Percentiles rank a stretch among this genome's conserved stretches.
These are phyloP conservation scores for Atkinsonella texensis DNA, from an alignment of 2,329 filamentous ascomycete species.

Conservation along the genomic window DNA sequence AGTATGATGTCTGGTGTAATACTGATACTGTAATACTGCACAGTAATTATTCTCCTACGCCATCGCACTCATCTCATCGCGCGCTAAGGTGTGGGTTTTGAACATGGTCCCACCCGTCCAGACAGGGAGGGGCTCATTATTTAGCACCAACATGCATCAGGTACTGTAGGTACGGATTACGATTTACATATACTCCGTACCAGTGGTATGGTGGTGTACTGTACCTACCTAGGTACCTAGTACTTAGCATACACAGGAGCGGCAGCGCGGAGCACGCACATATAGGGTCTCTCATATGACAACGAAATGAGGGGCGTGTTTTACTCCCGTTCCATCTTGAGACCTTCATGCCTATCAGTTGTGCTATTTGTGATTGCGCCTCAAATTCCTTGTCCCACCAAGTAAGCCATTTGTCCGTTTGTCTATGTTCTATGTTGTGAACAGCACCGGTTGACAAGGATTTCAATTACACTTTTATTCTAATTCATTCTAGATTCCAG, in stretches of 20 bases:
- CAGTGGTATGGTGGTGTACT: too few species aligned
- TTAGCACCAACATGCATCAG: too few species aligned
- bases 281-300: not conserved
- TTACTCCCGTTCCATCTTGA: not conserved
- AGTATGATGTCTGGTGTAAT: too few species aligned
- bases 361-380: not conserved
- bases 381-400: not conserved
- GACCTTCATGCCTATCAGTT: not conserved
- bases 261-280: not conserved
- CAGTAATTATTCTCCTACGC: too few species aligned
- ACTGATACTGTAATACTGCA: too few species aligned
- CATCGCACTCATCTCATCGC: too few species aligned
- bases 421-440: too few species aligned
- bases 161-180: too few species aligned
- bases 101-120: not conserved
- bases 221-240: too few species aligned
- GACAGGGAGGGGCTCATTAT: not conserved
- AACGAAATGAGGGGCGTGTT: not conserved
- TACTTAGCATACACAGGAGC: not conserved
- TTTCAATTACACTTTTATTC: not conserved
- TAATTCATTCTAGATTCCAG: too few species aligned
- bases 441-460: not conserved
- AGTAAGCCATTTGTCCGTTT: too few species aligned
- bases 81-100: not conserved
- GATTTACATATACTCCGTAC: too few species aligned